Evolutionary conservation across 768 basidiomycete species (phyloP), one percentile per base, ranked within the genome.

Genomic region (Pisolithus sp.): DNA sequence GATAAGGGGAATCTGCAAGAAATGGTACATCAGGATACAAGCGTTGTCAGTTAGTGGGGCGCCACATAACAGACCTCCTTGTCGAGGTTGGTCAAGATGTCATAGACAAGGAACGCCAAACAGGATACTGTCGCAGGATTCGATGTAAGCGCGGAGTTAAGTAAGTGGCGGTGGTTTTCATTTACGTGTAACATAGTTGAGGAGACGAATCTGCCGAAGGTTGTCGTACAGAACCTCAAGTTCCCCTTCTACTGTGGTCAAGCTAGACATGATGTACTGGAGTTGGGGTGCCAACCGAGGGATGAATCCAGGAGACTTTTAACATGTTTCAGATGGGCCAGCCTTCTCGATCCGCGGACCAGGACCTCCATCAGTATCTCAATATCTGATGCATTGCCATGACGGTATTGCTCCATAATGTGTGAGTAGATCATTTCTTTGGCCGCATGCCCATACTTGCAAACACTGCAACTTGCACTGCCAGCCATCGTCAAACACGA

Each of bases 41-140:
- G 28, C 20, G 9, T 30, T 10, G 30, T 30, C 30, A 30, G 10
- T 10, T 30, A 40, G 2, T 6, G 46, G 7, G 8, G 17, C 18
- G 30, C 6, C 6, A 43, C 1, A 36, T 36, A 43, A 23, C 46
- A 1, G 5, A 59, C 62, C 55, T 64, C 62, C 23, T 37, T 48
- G 21, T 59, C n/a, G 21, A 63, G 23, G 17, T 63, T 63, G 44
- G 55, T 55, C 9, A 55, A 10, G 37, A 62, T 57, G 31, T 41
- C 40, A 4, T 41, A 41, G 40, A 41, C 40, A 7, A 41, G 40
- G 21, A 41, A 41, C n/a, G 7, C 21, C 40, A 15, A 3, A 41
- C 18, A 41, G 20, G 40, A 41, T 40, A 40, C 39, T 40, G n/a
- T 40, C 31, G 38, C 15, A 13, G 7, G 13, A 18, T 21, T 7